A percentile compares a stretch with the other conserved stretches of the same genome.
phyloP scores from a whole-genome alignment of 768 basidiomycete species.

The Pisolithus albus region DNA sequence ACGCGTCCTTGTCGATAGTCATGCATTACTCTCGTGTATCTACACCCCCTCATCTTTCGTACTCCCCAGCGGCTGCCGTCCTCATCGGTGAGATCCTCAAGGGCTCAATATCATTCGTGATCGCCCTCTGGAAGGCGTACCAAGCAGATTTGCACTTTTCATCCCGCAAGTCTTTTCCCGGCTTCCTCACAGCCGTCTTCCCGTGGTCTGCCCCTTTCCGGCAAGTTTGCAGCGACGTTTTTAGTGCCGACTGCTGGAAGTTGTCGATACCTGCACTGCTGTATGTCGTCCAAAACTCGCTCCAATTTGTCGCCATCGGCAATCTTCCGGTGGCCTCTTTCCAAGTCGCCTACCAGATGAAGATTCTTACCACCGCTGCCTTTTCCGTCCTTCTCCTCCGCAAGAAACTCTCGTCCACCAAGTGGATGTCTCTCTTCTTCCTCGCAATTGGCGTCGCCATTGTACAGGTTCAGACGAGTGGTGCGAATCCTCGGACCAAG shows the following conservation, averaged over 20 bases:
- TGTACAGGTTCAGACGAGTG: conserved; percentile 81
- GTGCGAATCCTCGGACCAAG: conserved; percentile 24
- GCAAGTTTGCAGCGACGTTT: conserved; percentile 63
- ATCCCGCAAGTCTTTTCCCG: conserved; percentile 35
- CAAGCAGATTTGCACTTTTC: conserved; percentile 37
- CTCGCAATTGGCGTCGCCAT: conserved; percentile 90
- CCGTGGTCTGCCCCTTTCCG: conserved; percentile 46
- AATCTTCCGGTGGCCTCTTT: conserved; percentile 97
- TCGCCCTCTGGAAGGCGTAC: conserved; percentile 59
- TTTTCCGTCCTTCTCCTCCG: conserved; percentile 84
- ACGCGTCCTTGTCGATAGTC: conserved; percentile 90
- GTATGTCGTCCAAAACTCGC: conserved; percentile 92
- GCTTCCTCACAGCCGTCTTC: conserved; percentile 31
- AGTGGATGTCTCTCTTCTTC: conserved; percentile 86
- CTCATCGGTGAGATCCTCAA: conserved; percentile 93
- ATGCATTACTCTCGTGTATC: conserved; percentile 99
- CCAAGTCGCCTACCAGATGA: conserved; percentile 98
- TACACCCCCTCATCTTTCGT: conserved; percentile 66
- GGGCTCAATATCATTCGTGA: conserved; percentile 82
- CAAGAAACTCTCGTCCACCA: conserved; percentile 58
- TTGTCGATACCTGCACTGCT: conserved; percentile 93
- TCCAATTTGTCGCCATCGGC: conserved; percentile 93
- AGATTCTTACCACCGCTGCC: conserved; percentile 93
- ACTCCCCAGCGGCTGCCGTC: conserved; percentile 92
- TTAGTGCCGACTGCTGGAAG: conserved; percentile 94